Evolutionary conservation across 495 filamentous ascomycete genomes (phyloP).

Genomic region (Opeltia flavorubescens): DNA sequence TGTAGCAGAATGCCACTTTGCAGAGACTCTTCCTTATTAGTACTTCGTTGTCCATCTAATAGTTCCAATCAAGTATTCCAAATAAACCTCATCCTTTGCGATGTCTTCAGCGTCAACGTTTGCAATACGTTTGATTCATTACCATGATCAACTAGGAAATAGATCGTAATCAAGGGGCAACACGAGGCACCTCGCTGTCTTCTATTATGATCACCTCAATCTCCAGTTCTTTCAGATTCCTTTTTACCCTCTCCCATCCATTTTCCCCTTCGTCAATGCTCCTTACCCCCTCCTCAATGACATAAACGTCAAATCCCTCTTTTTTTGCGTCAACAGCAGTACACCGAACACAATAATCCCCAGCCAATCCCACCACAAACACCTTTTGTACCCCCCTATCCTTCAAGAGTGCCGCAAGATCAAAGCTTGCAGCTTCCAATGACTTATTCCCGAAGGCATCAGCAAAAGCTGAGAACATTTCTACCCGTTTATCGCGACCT

Average conservation of each 20-base stretch:
- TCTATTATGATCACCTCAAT: slow-evolving; percentile 36
- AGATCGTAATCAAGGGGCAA: not conserved
- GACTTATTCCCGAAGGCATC: slow-evolving; percentile 50
- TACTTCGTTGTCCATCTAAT: too few relatives aligned
- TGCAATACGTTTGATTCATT: too few relatives aligned
- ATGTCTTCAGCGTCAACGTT: too few relatives aligned
- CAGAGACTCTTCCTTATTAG: too few relatives aligned
- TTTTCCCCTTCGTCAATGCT: slow-evolving; percentile 41
- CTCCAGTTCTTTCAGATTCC: slow-evolving; percentile 39
- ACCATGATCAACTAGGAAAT: not conserved
- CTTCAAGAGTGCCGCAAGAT: slow-evolving; percentile 42
- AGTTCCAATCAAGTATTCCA: too few relatives aligned
- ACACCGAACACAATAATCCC: slow-evolving; percentile 75
- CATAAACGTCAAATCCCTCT: slow-evolving; percentile 62
- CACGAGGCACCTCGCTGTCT: slow-evolving; percentile 28
- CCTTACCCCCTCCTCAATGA: slow-evolving; percentile 66
- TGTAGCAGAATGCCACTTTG: too few relatives aligned
- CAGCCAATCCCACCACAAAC: slow-evolving; percentile 73
- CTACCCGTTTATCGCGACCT: slow-evolving; percentile 54
- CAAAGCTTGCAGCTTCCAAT: slow-evolving; percentile 35
- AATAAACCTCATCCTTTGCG: too few relatives aligned
- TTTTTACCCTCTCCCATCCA: slow-evolving; percentile 42
- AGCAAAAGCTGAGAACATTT: slow-evolving; percentile 88
- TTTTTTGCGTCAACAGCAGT: slow-evolving; percentile 64
- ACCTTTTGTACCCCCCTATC: slow-evolving; percentile 53